Evolutionary conservation across 2,329 filamentous ascomycete genomes (phyloP), one percentile per base, ranked within the genome.

Genomic region (Pyrenophora graminea): DNA sequence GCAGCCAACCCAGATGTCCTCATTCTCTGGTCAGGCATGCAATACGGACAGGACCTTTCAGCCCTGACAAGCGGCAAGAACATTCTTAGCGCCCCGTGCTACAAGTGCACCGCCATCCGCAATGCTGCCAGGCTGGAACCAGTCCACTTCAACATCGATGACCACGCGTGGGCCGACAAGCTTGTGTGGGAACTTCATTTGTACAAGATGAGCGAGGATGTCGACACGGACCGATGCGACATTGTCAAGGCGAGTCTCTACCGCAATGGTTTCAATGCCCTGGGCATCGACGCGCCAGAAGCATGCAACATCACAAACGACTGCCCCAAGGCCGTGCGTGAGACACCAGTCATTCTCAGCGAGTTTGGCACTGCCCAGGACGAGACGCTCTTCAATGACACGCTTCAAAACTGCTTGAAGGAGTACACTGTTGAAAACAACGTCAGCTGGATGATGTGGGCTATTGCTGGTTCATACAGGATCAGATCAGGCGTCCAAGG

Each of bases 161-260:
- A 64, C 33, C 72, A 81, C 60, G 63, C 77, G 6, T 81, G 78
- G 77, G 73, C 74, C 1, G 64, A 80, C 68, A 85, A 85, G 69
- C 76, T 82, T 59, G 81, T 85, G 10, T 85, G 82, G 81, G 83
- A 85, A 69, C 78, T 81, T 62, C 83, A 85, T 70, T 76, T 79
- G 25, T 85, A 85, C 74, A 74, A 73, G 51, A 68, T 69, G 65
- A 66, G 62, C 54, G 65, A 68, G 48, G 64, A 69, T 49, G 45
- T 67, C n/a, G 66, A 76, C 64, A 79, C 77, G 1, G 79, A 75
- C 2, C 75, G 69, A 12, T 81, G 80, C 63, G 70, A 71, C 13
- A 72, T 78, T 48, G 76, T 81, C 66, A 72, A 79, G 66, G 78
- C 79, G 7, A 72, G 70, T 12, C 66, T 82, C 32, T 82, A 80